These are phyloP conservation scores for Cyberlindnera bimundalis DNA, from an alignment of 805 yeast genomes.

Conservation along the genomic window DNA sequence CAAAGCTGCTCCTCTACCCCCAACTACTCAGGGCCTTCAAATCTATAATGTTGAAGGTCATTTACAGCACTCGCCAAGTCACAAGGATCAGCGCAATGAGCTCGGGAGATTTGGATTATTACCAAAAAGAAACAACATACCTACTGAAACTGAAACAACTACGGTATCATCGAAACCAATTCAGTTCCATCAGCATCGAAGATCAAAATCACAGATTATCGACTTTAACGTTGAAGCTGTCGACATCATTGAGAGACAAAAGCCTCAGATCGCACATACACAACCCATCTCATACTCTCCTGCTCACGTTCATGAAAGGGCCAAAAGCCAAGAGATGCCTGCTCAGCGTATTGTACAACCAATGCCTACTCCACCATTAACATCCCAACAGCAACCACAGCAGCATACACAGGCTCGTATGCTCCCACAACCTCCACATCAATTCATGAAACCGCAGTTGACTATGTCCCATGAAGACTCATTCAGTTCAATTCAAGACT, in stretches of 20 bases:
- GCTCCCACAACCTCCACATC: slow-evolving; percentile 2
- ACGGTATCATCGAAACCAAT: slow-evolving; percentile 3
- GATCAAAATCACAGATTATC: slow-evolving; percentile 14
- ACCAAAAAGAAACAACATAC: background rate
- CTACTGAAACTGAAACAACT: background rate
- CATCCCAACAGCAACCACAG: background rate
- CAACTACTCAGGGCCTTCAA: slow-evolving; percentile 6
- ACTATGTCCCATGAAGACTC: slow-evolving; percentile 8
- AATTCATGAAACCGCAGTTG: slow-evolving; percentile 1
- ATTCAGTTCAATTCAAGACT: slow-evolving; percentile 11
- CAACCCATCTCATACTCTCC: background rate
- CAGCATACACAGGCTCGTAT: background rate
- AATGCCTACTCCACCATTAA: background rate
- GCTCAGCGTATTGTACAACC: background rate
- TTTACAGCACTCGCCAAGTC: slow-evolving; percentile 2
- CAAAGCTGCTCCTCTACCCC: slow-evolving; percentile 3
- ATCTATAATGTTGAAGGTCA: slow-evolving; percentile 9
- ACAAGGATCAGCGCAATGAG: background rate
- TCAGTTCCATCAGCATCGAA: slow-evolving; percentile 13
- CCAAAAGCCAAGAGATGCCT: background rate
- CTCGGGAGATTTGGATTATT: slow-evolving; percentile 13
- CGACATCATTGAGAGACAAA: background rate
- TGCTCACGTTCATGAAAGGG: background rate
- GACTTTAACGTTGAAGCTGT: slow-evolving; percentile 6
- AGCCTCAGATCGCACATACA: background rate